Evolutionary conservation across 208 protist genomes (phyloP), one percentile per base, ranked within the genome.

Genomic region (Trypanosoma caninum): DNA sequence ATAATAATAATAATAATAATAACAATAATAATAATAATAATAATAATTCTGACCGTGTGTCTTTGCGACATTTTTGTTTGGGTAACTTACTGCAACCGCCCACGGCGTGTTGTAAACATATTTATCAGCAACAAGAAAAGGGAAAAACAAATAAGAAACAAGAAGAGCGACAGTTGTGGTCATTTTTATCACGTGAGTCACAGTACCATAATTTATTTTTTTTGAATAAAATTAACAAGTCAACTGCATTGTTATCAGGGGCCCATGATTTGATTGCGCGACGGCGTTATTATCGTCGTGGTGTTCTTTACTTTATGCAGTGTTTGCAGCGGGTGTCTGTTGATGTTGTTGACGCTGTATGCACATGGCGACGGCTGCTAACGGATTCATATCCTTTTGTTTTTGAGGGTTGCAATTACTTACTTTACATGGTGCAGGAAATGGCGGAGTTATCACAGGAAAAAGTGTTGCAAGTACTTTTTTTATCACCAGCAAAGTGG

Each of bases 381-480:
- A 46, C 30, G 23, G 59, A 57, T 33, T 34, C 44, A 14, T 56
- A 65, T 13, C 79, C 79, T 8, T 76, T 82, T 61, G 44, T 77
- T 0, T 44, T 78, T n/a, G 65, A 77, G 13, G 56, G 62, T 27
- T 44, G 58, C 13, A 82, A 86, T 55, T 86, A 77, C 38, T 45
- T 78, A 11, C 63, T 86, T 13, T 60, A 72, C 37, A 62, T 82
- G 42, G 44, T 70, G 23, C 47, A 61, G 56, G 67, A 81, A 40
- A 72, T 73, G 44, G 50, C 61, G 7, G 25, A 47, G 2, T 58
- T 86, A 25, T 42, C 71, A 10, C 2, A 52, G 11, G 72, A 78
- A 16, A 34, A 30, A 6, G 56, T 57, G 7, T 31, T 72, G 20
- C 47, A 44, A 20, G 4, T 33, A 9, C 35, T 70, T 1, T 70